A percentile compares a stretch with the other conserved stretches of the same genome.
Conservation (phyloP, 2,329 filamentous ascomycete genomes). For the Beauveria varroae region DNA sequence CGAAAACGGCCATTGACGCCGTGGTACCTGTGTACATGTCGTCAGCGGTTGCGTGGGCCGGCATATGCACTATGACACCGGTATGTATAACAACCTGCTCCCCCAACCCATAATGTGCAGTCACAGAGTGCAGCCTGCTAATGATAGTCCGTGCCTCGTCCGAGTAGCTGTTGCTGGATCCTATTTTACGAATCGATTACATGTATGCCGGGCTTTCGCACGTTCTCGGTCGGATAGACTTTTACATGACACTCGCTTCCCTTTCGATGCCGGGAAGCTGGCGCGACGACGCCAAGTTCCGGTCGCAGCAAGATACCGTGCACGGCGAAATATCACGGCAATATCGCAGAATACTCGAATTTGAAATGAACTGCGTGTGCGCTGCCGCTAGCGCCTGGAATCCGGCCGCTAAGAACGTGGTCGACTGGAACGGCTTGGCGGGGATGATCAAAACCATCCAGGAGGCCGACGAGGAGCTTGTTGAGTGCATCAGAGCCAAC, state of each 20-base stretch:
- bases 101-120: not conserved
- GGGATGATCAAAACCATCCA: constrained; percentile 20
- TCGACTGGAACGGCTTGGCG: constrained; percentile 26
- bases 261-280: constrained; percentile 19
- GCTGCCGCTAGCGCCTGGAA: constrained; percentile 31
- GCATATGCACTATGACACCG: constrained; percentile 30
- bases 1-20: constrained; percentile 21
- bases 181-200: constrained; percentile 25
- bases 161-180: constrained; percentile 27
- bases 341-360: constrained; percentile 27
- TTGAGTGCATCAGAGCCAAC: constrained; percentile 15
- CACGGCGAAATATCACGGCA: constrained; percentile 20
- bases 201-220: constrained; percentile 24
- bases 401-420: constrained; percentile 27
- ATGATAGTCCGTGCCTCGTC: not conserved
- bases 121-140: not conserved
- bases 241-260: constrained; percentile 26
- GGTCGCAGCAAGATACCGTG: constrained; percentile 14
- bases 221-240: constrained; percentile 25
- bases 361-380: constrained; percentile 33
- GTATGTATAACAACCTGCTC: constrained; percentile 17
- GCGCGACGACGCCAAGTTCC: constrained; percentile 18
- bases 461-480: constrained; percentile 21
- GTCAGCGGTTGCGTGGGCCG: constrained; percentile 27
- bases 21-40: constrained; percentile 21